Evolutionary conservation across 2,329 filamentous ascomycete species (phyloP), one percentile per base, ranked within the genome.

Genomic region (Claviceps africana): DNA sequence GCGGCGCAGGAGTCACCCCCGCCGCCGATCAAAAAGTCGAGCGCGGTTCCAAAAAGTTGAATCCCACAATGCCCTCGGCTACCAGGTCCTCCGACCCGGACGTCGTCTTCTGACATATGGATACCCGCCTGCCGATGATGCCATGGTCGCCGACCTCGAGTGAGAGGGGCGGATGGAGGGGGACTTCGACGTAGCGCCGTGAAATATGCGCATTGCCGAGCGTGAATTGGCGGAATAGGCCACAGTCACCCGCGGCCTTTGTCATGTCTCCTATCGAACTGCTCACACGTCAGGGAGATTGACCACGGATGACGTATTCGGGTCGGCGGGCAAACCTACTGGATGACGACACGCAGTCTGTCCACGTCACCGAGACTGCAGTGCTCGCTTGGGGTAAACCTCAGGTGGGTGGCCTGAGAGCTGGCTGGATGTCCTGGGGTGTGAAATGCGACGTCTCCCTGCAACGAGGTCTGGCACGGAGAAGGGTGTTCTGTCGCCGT

Each of bases 51-150:
- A 62, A 49, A 45, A 66, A 68, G 37, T 76, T 76, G 58, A 73
- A 74, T 1, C 73, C 73, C 4, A 75, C 70, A n/a, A 76, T 72
- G 0, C 73, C 73, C 55, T 76, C 72, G 0, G 73, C 72, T 3
- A 74, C 55, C 0, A 72, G 63, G 5, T 57, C 56, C 28, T 58
- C 59, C 31, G 42, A 54, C 11, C 65, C 65, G 56, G 51, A 54
- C 0, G 51, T 47, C 0, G 56, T 51, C 0, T 60, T 56, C 0
- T 64, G 62, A 31, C 63, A 65, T 0, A 76, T 50, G 0, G 72
- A 74, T 1, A 76, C 72, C 10, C 73, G 63, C 4, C 73, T 65
- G 0, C 73, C 73, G 21, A 76, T 76, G 50, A 76, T 73, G 10
- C 73, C 73, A 9, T 71, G 61, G 28, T 62, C 61, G 1, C 73